Evolutionary conservation across 2,329 filamentous ascomycete species (phyloP).

Genomic region (Fusarium sp.): DNA sequence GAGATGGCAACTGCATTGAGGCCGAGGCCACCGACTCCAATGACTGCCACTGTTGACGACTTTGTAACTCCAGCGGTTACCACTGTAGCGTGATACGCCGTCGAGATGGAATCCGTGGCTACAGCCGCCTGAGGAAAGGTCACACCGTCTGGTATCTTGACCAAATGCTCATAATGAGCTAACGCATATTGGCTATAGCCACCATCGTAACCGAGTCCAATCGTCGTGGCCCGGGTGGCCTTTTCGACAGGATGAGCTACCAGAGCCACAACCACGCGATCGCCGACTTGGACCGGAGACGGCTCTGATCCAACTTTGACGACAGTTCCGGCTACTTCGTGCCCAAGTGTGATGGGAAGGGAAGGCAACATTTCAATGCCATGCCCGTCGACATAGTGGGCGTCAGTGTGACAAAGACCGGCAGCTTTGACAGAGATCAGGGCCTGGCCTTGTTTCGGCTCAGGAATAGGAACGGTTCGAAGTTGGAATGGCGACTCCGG

Average conservation of each 20-base stretch:
- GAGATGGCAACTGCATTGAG: constrained; percentile 22
- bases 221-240: constrained; percentile 4
- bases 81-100: constrained; percentile 21
- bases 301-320: constrained; percentile 17
- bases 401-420: constrained; percentile 24
- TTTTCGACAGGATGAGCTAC: constrained; percentile 19
- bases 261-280: constrained; percentile 19
- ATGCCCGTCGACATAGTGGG: constrained; percentile 17
- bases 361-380: constrained; percentile 6
- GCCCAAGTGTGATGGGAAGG: constrained; percentile 17
- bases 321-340: constrained; percentile 20
- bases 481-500: constrained; percentile 4
- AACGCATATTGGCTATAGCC: neutral
- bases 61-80: constrained; percentile 1
- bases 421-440: constrained; percentile 19
- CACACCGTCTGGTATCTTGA: constrained; percentile 21
- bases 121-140: constrained; percentile 17
- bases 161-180: neutral
- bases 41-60: constrained; percentile 12
- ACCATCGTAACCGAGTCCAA: neutral
- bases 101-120: constrained; percentile 25
- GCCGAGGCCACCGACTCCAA: constrained; percentile 19
- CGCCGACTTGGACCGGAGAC: constrained; percentile 11
- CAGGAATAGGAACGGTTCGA: constrained; percentile 7
- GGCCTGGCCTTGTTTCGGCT: constrained; percentile 14